phyloP scores from a whole-genome alignment of 352 stramenopile genomes.

The Phytophthora rubi region DNA sequence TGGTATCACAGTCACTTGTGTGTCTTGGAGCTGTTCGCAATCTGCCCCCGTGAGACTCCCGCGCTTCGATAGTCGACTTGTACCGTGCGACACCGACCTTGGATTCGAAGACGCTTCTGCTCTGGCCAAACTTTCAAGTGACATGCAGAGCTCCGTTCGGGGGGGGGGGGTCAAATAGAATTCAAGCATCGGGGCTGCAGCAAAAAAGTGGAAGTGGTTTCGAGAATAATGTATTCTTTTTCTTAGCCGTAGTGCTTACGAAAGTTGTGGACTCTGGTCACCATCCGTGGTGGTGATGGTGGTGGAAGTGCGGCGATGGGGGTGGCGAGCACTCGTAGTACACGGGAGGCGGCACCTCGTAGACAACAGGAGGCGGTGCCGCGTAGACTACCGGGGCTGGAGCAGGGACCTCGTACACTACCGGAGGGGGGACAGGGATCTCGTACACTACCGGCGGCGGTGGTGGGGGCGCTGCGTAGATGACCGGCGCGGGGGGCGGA shows the following conservation, averaged over 20 bases:
- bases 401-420: constrained; percentile 5
- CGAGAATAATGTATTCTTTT: constrained; percentile 2
- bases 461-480: constrained; percentile 9
- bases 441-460: constrained; percentile 7
- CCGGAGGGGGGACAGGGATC: background rate
- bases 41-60: background rate
- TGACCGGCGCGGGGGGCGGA: constrained; percentile 2
- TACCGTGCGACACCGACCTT: background rate
- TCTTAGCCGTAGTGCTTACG: background rate
- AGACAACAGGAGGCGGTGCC: constrained; percentile 2
- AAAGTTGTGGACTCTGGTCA: constrained; percentile 1
- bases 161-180: too few relatives aligned
- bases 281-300: constrained; percentile 23
- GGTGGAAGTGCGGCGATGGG: constrained; percentile 12
- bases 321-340: constrained; percentile 22
- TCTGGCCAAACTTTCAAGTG: constrained; percentile 2
- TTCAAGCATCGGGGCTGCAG: too few relatives aligned
- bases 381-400: constrained; percentile 15
- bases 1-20: background rate
- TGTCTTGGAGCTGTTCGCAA: background rate
- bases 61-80: background rate
- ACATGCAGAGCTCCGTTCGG: background rate
- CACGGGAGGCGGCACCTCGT: constrained; percentile 16
- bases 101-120: background rate
- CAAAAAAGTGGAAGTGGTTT: background rate